Evolutionary conservation across 106 monocot species (phyloP).

Genomic region (Dioscorea zingiberensis): DNA sequence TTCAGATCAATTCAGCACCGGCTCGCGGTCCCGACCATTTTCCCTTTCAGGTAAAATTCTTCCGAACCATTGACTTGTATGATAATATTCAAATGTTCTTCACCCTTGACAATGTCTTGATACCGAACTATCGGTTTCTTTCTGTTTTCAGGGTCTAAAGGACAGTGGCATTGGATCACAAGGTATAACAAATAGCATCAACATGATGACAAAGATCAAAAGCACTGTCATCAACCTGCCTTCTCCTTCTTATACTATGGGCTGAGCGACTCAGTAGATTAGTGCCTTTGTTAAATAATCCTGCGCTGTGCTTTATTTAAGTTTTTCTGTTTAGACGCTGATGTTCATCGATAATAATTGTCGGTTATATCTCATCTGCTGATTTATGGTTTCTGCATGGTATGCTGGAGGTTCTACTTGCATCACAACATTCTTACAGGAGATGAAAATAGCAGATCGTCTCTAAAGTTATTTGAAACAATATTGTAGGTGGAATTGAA

Average conservation of each 20-base stretch:
- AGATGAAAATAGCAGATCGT: too few species aligned
- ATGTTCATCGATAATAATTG: too few species aligned
- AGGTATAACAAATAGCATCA: constrained; percentile 96
- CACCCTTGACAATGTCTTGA: background rate
- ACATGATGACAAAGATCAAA: constrained; percentile 97
- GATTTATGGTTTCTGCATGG: too few species aligned
- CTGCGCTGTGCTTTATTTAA: too few species aligned
- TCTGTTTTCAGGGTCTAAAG: constrained; percentile 61
- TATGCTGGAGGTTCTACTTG: too few species aligned
- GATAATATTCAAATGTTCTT: background rate
- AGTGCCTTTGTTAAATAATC: background rate
- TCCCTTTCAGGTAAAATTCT: constrained; percentile 76
- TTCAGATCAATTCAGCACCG: constrained; percentile 98
- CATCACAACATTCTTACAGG: too few species aligned
- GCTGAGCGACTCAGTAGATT: constrained; percentile 23
- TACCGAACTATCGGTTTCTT: background rate
- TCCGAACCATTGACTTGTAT: background rate
- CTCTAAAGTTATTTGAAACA: too few species aligned
- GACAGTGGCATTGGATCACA: constrained; percentile 99
- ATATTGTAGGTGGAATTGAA: too few species aligned
- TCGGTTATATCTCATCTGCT: too few species aligned
- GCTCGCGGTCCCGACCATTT: constrained; percentile 98
- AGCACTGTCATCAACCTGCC: constrained; percentile 95
- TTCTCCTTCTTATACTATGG: constrained; percentile 85
- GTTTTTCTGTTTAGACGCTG: too few species aligned